phyloP scores from a whole-genome alignment of 768 basidiomycete genomes.

The Amyloporia xantha region DNA sequence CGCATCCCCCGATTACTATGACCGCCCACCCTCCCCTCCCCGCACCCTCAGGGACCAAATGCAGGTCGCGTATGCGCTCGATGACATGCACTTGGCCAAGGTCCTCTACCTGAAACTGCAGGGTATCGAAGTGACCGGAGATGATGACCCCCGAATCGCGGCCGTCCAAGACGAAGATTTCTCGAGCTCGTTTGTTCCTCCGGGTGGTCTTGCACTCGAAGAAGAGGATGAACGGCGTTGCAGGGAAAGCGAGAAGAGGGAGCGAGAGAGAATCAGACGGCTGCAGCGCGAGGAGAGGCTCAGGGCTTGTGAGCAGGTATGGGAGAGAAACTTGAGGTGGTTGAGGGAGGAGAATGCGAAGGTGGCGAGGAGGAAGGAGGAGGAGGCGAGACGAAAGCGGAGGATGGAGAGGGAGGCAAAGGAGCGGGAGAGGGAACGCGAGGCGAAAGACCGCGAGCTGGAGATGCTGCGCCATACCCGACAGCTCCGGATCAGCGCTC shows the following conservation, averaged over 20 bases:
- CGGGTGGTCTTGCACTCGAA: slow-evolving; percentile 33
- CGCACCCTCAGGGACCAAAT: slow-evolving; percentile 54
- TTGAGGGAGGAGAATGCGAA: slow-evolving; percentile 19
- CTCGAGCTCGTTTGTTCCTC: slow-evolving; percentile 31
- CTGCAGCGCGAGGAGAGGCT: slow-evolving; percentile 25
- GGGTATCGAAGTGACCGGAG: slow-evolving; percentile 53
- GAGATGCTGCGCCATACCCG: slow-evolving; percentile 17
- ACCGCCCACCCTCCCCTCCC: slow-evolving; percentile 36
- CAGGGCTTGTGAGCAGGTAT: slow-evolving; percentile 20
- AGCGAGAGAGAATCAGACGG: slow-evolving; percentile 27
- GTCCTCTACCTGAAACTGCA: slow-evolving; percentile 53
- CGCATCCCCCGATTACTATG: slow-evolving; percentile 35
- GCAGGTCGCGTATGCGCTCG: slow-evolving; percentile 59
- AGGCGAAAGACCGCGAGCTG: slow-evolving; percentile 14
- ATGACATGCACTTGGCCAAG: slow-evolving; percentile 62
- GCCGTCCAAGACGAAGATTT: slow-evolving; percentile 48
- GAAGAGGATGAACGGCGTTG: slow-evolving; percentile 36
- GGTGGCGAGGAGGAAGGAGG: slow-evolving; percentile 17
- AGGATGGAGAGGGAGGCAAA: slow-evolving; percentile 16
- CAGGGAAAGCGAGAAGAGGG: slow-evolving; percentile 28
- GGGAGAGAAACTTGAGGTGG: slow-evolving; percentile 20
- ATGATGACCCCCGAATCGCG: slow-evolving; percentile 58
- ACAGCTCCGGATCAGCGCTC: slow-evolving; percentile 8
- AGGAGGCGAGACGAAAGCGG: slow-evolving; percentile 14
- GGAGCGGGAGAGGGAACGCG: slow-evolving; percentile 14